Conservation (phyloP, 495 filamentous ascomycete species). For the Aspergillus sparsus region DNA sequence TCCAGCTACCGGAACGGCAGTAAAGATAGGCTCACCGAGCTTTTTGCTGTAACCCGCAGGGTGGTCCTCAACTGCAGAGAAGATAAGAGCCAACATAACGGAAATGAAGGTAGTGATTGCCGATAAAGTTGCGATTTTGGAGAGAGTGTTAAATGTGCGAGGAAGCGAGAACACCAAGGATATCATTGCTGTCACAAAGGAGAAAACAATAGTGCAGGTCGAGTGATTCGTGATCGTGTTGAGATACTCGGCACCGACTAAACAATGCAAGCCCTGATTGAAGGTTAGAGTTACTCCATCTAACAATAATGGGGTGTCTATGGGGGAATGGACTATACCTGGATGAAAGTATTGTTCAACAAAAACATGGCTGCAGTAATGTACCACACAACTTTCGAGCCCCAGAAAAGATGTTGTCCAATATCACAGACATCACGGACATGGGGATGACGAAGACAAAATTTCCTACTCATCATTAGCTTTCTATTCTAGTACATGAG, state of each 20-base stretch:
- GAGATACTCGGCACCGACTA: constrained; percentile 77
- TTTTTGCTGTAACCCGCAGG: constrained; percentile 59
- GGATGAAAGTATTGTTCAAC: constrained; percentile 88
- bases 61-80: constrained; percentile 69
- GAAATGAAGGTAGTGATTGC: constrained; percentile 86
- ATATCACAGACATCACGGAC: constrained; percentile 89
- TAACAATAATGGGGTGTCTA: constrained; percentile 14
- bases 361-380: constrained; percentile 85
- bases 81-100: constrained; percentile 76
- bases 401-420: constrained; percentile 84
- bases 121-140: constrained; percentile 70
- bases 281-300: constrained; percentile 18
- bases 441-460: constrained; percentile 83
- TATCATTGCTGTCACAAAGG: constrained; percentile 65
- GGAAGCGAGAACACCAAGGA: constrained; percentile 77
- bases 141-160: constrained; percentile 76
- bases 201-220: constrained; percentile 73
- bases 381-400: constrained; percentile 77
- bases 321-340: constrained; percentile 40
- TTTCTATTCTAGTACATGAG: neutral
- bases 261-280: constrained; percentile 67
- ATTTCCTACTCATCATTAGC: constrained; percentile 56
- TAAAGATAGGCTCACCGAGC: constrained; percentile 60
- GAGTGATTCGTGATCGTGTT: constrained; percentile 74
- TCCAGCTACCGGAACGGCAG: constrained; percentile 62